A percentile compares a stretch with the other conserved stretches of the same genome.
phyloP scores from a whole-genome alignment of 2,329 filamentous ascomycete species.

The Fusarium pseudonygamai region DNA sequence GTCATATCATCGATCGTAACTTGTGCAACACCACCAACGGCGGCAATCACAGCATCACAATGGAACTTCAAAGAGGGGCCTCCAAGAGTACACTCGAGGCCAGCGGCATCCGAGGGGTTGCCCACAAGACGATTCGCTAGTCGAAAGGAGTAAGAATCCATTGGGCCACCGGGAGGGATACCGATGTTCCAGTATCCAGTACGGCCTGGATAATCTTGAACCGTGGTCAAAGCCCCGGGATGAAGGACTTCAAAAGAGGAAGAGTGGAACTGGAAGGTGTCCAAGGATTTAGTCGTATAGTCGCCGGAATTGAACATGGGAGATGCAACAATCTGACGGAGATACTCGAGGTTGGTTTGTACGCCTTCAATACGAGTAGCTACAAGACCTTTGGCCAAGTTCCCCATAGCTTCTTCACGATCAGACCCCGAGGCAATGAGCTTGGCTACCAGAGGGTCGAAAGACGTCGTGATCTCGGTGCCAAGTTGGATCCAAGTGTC shows the following conservation, averaged over 20 bases:
- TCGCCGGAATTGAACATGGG: slow-evolving; percentile 41
- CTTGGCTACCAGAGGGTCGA: slow-evolving; percentile 82
- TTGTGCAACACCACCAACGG: slow-evolving; percentile 45
- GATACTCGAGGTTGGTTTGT: slow-evolving; percentile 49
- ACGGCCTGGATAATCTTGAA: slow-evolving; percentile 55
- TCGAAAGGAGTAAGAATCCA: slow-evolving; percentile 51
- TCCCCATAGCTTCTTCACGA: slow-evolving; percentile 69
- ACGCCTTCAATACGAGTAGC: slow-evolving; percentile 50
- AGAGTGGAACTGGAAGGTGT: slow-evolving; percentile 43
- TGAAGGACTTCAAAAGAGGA: slow-evolving; percentile 50
- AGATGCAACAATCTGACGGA: slow-evolving; percentile 44
- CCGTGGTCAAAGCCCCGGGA: slow-evolving; percentile 48
- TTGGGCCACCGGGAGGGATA: slow-evolving; percentile 53
- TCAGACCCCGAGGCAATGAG: slow-evolving; percentile 72
- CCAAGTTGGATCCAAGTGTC: slow-evolving; percentile 75
- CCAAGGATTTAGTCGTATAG: slow-evolving; percentile 49
- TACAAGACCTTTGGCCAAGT: slow-evolving; percentile 68
- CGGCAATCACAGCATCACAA: slow-evolving; percentile 44
- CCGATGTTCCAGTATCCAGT: slow-evolving; percentile 51
- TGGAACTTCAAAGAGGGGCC: slow-evolving; percentile 51
- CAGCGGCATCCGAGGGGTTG: slow-evolving; percentile 44
- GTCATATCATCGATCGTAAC: slow-evolving; percentile 41
- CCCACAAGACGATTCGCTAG: slow-evolving; percentile 50
- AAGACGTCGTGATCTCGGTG: slow-evolving; percentile 76
- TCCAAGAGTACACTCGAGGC: slow-evolving; percentile 48